Evolutionary conservation across 441 rosid genomes (phyloP).

Genomic region (Manihot esculenta): DNA sequence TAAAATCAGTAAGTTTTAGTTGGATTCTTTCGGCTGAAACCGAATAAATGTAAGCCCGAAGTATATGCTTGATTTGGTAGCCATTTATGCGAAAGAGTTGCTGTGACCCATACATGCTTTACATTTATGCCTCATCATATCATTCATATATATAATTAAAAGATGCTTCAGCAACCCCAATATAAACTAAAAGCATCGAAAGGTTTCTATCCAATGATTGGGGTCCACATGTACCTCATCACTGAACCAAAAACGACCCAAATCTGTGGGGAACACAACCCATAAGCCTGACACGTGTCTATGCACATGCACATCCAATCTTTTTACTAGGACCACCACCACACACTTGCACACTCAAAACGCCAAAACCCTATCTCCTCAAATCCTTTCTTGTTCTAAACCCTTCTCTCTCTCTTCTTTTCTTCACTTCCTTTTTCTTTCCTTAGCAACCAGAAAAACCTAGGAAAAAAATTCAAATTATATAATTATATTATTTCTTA

Average conservation of each 20-base stretch:
- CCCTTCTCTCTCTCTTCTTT: too few relatives aligned
- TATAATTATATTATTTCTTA: background rate
- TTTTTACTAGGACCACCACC: conserved; percentile 23
- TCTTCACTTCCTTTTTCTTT: background rate
- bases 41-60: too few relatives aligned
- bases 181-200: background rate
- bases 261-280: background rate
- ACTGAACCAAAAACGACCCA: conserved; percentile 9
- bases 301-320: conserved; percentile 24
- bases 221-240: conserved; percentile 28
- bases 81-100: too few relatives aligned
- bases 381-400: too few relatives aligned
- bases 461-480: background rate
- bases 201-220: conserved; percentile 21
- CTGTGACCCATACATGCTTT: background rate
- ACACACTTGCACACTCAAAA: conserved; percentile 19
- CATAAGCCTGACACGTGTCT: conserved; percentile 27
- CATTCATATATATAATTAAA: too few relatives aligned
- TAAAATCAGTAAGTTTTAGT: too few relatives aligned
- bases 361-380: conserved; percentile 3
- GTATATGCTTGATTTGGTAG: too few relatives aligned
- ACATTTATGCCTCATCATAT: too few relatives aligned
- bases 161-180: background rate
- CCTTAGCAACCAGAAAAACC: too few relatives aligned
- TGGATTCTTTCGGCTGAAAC: too few relatives aligned